Conservation (phyloP, 345 rosid genomes). For the Corymbia maculata region DNA sequence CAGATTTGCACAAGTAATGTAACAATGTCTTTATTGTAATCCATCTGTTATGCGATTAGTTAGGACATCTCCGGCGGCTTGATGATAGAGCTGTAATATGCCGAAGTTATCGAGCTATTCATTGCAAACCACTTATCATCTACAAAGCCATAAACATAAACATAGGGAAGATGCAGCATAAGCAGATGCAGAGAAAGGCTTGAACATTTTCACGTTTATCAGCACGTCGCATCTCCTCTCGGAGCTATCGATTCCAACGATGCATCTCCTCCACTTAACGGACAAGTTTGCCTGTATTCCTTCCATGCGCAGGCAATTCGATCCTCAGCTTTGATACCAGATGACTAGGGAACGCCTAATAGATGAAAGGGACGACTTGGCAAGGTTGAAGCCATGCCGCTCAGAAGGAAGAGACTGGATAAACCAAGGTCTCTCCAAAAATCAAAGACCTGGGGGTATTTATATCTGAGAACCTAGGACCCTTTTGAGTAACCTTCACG, state of each 20-base stretch:
- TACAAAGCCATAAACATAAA: neutral
- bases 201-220: neutral
- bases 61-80: neutral
- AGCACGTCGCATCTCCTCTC: neutral
- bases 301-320: neutral
- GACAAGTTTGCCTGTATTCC: neutral
- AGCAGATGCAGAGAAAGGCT: neutral
- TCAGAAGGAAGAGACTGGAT: neutral
- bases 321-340: neutral
- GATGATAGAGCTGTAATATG: neutral
- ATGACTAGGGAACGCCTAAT: neutral
- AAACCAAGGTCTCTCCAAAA: neutral
- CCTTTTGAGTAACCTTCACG: neutral
- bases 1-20: neutral
- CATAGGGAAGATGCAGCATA: neutral
- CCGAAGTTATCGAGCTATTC: neutral
- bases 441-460: neutral
- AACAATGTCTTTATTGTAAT: neutral
- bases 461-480: neutral
- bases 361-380: neutral
- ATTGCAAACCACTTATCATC: neutral
- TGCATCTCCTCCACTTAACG: neutral
- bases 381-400: neutral
- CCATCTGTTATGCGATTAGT: neutral
- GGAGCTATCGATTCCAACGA: neutral